Evolutionary conservation across 495 filamentous ascomycete species (phyloP).

Genomic region (Aspergillus homomorphus): DNA sequence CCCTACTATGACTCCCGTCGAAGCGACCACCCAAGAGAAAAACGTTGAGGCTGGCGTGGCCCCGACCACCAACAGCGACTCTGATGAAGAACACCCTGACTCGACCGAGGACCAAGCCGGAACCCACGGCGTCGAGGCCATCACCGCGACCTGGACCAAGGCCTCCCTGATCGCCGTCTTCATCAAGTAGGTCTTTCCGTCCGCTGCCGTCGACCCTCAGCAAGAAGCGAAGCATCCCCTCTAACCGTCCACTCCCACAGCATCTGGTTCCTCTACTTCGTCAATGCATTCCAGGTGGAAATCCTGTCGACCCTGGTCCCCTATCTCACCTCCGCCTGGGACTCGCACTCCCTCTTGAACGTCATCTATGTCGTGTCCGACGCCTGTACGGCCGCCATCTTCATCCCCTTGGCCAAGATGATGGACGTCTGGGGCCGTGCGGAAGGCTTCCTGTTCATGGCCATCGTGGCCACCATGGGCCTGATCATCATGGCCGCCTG

Average conservation of each 20-base stretch:
- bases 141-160: constrained; percentile 53
- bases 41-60: not conserved
- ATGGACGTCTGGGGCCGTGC: constrained; percentile 65
- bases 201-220: not conserved
- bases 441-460: constrained; percentile 50
- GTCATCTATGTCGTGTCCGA: constrained; percentile 55
- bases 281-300: constrained; percentile 41
- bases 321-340: constrained; percentile 50
- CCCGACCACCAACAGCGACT: not conserved
- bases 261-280: constrained; percentile 48
- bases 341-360: constrained; percentile 55
- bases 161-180: constrained; percentile 34
- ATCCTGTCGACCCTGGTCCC: constrained; percentile 30
- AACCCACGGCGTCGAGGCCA: constrained; percentile 49
- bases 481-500: constrained; percentile 52
- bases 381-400: constrained; percentile 34
- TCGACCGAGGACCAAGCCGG: constrained; percentile 50
- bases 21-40: not conserved
- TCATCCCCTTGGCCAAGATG: constrained; percentile 62
- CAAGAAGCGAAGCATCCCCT: too few relatives aligned
- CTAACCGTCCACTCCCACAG: constrained; percentile 23
- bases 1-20: not conserved
- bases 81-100: constrained; percentile 53
- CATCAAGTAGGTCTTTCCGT: constrained; percentile 25
- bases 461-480: constrained; percentile 34